A percentile compares a stretch with the other conserved stretches of the same genome.
These are phyloP conservation scores for Pterocarpus santalinus DNA, from an alignment of 306 rosid genomes.

Conservation along the genomic window DNA sequence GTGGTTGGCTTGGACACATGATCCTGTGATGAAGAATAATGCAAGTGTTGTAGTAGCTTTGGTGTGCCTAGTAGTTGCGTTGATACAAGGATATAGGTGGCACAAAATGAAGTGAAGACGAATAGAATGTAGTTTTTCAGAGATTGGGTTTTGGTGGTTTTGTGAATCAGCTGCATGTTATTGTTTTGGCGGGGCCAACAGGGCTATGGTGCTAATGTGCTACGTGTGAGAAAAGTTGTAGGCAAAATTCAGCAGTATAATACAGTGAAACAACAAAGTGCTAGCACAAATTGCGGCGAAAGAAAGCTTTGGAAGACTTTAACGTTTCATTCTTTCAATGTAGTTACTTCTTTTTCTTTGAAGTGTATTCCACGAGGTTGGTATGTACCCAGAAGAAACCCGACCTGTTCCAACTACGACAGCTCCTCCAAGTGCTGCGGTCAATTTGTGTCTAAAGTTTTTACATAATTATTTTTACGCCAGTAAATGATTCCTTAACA, in stretches of 20 bases:
- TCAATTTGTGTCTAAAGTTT: no score
- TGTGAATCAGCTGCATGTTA: conserved; percentile 14
- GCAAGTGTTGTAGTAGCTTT: neutral
- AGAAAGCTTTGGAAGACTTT: conserved; percentile 14
- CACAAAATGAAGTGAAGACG: conserved; percentile 55
- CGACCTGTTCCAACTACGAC: no score
- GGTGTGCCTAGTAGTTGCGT: conserved; percentile 43
- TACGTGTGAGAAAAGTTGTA: no score
- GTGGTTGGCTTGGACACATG: conserved; percentile 46
- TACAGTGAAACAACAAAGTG: neutral
- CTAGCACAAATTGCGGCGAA: conserved; percentile 38
- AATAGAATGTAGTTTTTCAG: conserved; percentile 44
- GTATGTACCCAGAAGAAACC: neutral
- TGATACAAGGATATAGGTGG: conserved; percentile 56
- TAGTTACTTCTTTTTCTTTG: conserved; percentile 4
- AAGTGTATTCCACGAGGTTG: conserved; percentile 5
- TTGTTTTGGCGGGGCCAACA: neutral
- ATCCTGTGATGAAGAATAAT: conserved; percentile 24
- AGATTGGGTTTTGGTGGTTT: conserved; percentile 48
- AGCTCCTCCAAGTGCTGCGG: no score
- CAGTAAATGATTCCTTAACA: no score
- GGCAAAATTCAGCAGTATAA: neutral
- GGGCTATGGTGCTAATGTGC: no score
- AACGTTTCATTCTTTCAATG: conserved; percentile 3
- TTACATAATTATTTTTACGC: no score